Base-by-base conservation (phyloP, 441 rosid genomes). In the Monsonia emarginata region DNA sequence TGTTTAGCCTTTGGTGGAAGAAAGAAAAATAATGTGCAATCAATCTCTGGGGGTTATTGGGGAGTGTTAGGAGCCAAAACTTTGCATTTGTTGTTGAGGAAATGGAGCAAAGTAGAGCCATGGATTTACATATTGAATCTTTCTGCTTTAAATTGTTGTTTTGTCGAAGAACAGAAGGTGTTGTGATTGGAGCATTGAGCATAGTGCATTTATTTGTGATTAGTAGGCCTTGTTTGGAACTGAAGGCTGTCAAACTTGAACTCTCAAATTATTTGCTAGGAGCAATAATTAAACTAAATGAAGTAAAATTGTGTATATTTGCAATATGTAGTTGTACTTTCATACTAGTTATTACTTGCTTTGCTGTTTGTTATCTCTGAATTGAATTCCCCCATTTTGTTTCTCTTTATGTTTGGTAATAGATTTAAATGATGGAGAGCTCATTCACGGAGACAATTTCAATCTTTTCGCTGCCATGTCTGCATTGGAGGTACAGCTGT, bases 381-480 rank as follows among this genome's bases (percentile, higher is more conserved):
- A 50, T 50, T 50, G 58, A 50, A 50, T 50, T 50, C 14, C 21
- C 14, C 26, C 9, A 5, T 50, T 50, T 21, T 50, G 26, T 21
- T 9, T 50, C 27, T 50, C 1, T 8, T 69, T 27, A 54, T 72
- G 26, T 65, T 59, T 67, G 70, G 54, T 68, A 36, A 63, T 83
- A 94, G 99, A 84, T 67, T 95, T 94, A 73, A 76, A 70, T 50
- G 94, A 94, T 25, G 95, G 99, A 14, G 96, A 94, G 67, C 96
- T 94, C 64, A 81, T 94, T 69, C 90, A 91, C 74, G 97, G 94
- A 69, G 90, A 94, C 44, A 94, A 94, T 79, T 94, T 94, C 73
- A 89, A 94, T 83, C 97, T 94, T 74, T 91, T 81, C 72, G 97
- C 98, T 36, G 98, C 98, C 32, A 94, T 89, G 98, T 89, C 98